phyloP scores from a whole-genome alignment of 495 filamentous ascomycete genomes.

The Aspergillus panamensis region DNA sequence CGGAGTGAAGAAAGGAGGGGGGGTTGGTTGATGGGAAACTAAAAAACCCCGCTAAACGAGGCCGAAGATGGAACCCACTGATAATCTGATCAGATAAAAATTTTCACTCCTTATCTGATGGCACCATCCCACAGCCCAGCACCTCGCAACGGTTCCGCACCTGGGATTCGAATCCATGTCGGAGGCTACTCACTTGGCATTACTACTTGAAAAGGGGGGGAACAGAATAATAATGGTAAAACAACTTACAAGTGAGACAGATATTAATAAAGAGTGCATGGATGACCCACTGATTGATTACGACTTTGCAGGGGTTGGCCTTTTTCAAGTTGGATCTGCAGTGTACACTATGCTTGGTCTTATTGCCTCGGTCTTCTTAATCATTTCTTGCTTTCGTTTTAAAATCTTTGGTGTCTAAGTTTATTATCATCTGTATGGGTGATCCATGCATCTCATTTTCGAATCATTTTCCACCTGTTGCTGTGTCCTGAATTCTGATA shows the following conservation, averaged over 20 bases:
- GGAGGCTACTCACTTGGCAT: not conserved
- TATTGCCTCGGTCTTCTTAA: not conserved
- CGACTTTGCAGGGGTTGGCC: not conserved
- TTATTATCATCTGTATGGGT: too few relatives aligned
- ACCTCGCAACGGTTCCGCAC: not conserved
- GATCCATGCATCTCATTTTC: too few relatives aligned
- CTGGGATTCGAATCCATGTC: constrained; percentile 2
- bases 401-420: not conserved
- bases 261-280: not conserved
- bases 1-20: not conserved
- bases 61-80: constrained; percentile 1
- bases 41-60: not conserved
- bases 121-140: constrained; percentile 18
- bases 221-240: too few relatives aligned
- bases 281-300: constrained; percentile 15
- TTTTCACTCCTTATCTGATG: constrained; percentile 28
- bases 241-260: too few relatives aligned
- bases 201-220: too few relatives aligned
- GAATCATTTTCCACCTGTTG: too few relatives aligned
- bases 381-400: not conserved
- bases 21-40: too few relatives aligned
- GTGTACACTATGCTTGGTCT: not conserved
- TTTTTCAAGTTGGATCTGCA: constrained; percentile 3
- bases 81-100: constrained; percentile 33
- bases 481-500: not conserved